phyloP scores from a whole-genome alignment of 352 stramenopile species.

The Globisporangium parvum region DNA sequence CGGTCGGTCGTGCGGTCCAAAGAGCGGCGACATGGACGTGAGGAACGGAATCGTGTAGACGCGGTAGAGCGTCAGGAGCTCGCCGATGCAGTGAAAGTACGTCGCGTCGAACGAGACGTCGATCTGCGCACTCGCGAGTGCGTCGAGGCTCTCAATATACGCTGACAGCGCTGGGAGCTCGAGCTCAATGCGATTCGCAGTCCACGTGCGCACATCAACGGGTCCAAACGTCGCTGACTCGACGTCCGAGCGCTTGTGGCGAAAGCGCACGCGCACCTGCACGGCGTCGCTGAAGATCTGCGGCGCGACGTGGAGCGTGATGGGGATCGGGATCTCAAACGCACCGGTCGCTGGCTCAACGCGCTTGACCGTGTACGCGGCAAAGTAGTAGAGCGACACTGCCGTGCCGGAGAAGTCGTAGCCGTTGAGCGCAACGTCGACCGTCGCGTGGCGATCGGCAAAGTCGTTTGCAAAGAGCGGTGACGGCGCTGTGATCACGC shows the following conservation, averaged over 20 bases:
- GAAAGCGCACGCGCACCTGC: slow-evolving; percentile 36
- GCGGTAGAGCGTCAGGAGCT: slow-evolving; percentile 40
- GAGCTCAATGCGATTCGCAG: slow-evolving; percentile 31
- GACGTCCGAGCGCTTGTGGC: slow-evolving; percentile 6
- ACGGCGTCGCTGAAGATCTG: slow-evolving; percentile 42
- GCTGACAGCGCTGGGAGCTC: slow-evolving; percentile 30
- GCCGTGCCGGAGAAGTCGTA: slow-evolving; percentile 55
- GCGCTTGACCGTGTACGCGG: slow-evolving; percentile 31
- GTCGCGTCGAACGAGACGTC: slow-evolving; percentile 52
- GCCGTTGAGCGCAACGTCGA: slow-evolving; percentile 63
- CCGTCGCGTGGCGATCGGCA: slow-evolving; percentile 32
- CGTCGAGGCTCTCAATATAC: slow-evolving; percentile 24
- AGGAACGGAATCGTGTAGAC: slow-evolving; percentile 61
- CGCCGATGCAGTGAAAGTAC: slow-evolving; percentile 40
- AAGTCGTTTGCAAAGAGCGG: slow-evolving; percentile 45
- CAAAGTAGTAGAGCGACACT: slow-evolving; percentile 50
- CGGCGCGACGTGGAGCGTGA: slow-evolving; percentile 35
- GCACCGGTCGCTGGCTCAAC: slow-evolving; percentile 45
- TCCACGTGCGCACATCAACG: slow-evolving; percentile 32
- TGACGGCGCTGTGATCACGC: slow-evolving; percentile 41
- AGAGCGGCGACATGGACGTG: slow-evolving; percentile 37
- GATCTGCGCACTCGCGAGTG: slow-evolving; percentile 25
- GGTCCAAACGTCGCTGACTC: slow-evolving; percentile 28
- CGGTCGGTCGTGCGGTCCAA: slow-evolving; percentile 36
- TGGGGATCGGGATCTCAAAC: slow-evolving; percentile 46